Evolutionary conservation across 768 basidiomycete species (phyloP).

Genomic region (Mycena crocata): DNA sequence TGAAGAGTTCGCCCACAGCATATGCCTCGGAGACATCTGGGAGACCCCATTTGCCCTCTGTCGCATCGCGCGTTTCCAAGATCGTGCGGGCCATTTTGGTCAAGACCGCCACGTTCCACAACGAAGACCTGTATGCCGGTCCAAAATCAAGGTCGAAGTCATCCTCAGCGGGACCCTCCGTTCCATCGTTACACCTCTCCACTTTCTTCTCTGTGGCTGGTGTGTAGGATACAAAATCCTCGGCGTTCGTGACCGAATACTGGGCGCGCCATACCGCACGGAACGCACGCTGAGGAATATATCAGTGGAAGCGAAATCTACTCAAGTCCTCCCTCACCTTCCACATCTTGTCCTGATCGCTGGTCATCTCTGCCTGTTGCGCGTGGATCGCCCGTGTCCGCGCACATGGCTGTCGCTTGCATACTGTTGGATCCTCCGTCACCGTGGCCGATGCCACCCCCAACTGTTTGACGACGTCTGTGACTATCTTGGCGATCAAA

Average conservation of each 20-base stretch:
- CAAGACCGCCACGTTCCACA: neutral
- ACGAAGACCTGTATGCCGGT: neutral
- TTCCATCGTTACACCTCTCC: neutral
- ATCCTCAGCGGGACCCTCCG: neutral
- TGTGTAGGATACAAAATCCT: neutral
- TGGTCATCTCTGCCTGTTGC: neutral
- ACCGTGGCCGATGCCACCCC: no score
- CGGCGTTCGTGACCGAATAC: neutral
- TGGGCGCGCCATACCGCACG: neutral
- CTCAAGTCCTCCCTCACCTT: neutral
- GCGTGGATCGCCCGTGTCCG: no score
- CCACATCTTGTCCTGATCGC: neutral
- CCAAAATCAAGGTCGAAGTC: slow-evolving; percentile 14
- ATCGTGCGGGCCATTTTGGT: neutral
- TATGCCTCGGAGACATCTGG: slow-evolving; percentile 13
- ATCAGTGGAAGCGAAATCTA: neutral
- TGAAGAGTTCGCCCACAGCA: neutral
- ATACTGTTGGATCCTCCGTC: no score
- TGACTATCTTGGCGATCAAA: no score
- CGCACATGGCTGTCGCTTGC: no score
- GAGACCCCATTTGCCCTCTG: neutral
- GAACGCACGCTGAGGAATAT: neutral
- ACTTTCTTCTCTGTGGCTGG: neutral
- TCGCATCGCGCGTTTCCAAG: neutral
- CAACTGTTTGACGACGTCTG: no score